Base-by-base conservation (phyloP, 352 stramenopile species). In the Globisporangium ultimum region DNA sequence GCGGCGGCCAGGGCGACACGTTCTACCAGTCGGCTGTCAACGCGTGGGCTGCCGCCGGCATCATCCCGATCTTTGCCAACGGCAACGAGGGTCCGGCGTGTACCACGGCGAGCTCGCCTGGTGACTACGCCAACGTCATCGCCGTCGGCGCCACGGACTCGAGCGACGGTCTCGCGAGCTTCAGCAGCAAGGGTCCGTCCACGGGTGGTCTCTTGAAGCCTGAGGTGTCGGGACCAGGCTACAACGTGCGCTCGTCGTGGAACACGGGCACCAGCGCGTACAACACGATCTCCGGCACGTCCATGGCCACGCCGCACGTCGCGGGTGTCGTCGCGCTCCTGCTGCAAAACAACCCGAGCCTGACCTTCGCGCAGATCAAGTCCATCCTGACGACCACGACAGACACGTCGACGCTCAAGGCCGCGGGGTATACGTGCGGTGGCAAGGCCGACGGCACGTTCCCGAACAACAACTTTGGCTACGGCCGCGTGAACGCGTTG, bases 401-500 rank as follows among this genome's bases (percentile, higher is more conserved):
- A 11, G 68, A 71, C 28, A 70, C 46, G 0, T 45, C 20, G 9
- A 57, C 38, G 15, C 53, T 74, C 22, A 32, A 51, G 38, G 12
- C 57, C 17, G 40, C 53, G 17, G 36, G 58, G 11, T 28, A 48
- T 32, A 56, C 22, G 13, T 65, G 62, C 47, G 62, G 62, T 3
- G 52, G 41, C 21, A 65, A 41, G 10, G 7, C 14, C 7, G 57
- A 68, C 15, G 34, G 34, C 15, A 54, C 21, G 2, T 77, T 64
- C 48, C 69, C 66, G 13, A 77, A 77, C 61, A 74, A 77, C 61
- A 48, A 60, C 20, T 72, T 70, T 48, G 69, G 69, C n/a, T 67
- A 72, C 41, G 69, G 69, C 42, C 66, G 66, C 38, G 46, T 74
- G 32, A 74, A 77, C 60, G 61, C 48, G 15, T n/a, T 52, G 20